Conservation (phyloP, 2,329 filamentous ascomycete genomes). For the Paraconiothyrium brasiliense region DNA sequence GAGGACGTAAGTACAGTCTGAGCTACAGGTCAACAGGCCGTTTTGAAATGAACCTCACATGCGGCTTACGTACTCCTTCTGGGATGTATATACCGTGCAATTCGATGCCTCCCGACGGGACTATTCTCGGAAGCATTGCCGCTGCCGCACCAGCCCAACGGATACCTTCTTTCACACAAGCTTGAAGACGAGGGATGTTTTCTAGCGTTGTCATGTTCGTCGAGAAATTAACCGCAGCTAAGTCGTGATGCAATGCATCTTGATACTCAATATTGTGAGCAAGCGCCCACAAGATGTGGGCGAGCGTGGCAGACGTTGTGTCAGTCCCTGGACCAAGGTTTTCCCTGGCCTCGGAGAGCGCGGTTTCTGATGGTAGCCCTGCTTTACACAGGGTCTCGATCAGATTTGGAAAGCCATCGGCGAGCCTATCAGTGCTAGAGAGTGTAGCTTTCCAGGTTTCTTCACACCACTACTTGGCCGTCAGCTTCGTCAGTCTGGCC, state of each 20-base stretch:
- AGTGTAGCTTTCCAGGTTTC: not conserved
- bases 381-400: not conserved
- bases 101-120: not conserved
- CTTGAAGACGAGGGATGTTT: constrained; percentile 1
- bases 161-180: not conserved
- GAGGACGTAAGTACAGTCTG: not conserved
- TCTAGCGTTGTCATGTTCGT: not conserved
- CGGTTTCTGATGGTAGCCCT: not conserved
- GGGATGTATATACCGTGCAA: not conserved
- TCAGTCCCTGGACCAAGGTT: constrained; percentile 1
- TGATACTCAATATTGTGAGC: not conserved
- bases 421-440: not conserved
- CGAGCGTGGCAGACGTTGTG: not conserved
- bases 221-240: not conserved
- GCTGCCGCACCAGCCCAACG: not conserved
- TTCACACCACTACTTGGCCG: not conserved
- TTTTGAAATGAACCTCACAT: too few species aligned
- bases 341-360: not conserved
- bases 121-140: not conserved
- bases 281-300: not conserved
- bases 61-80: not conserved
- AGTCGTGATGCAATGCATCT: not conserved
- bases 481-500: not conserved
- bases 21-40: not conserved
- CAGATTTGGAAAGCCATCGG: not conserved